Evolutionary conservation across 306 rosid species (phyloP), one percentile per base, ranked within the genome.

Genomic region (Pyrus bretschneideri): DNA sequence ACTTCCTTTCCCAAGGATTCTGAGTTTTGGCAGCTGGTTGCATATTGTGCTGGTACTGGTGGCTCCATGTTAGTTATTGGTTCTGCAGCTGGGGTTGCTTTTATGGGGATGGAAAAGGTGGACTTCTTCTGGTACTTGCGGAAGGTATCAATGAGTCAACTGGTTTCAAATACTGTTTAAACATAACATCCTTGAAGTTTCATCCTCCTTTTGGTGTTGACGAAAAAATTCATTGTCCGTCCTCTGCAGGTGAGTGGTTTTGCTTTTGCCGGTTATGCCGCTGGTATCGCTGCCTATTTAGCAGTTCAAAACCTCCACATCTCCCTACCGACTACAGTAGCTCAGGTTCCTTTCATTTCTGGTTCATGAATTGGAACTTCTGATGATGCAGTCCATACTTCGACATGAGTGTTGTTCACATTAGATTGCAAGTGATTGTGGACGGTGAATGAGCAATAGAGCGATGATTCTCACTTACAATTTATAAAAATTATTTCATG

Each of bases 91-190:
- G 99, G 99, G 81, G 97, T 90, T 71, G 97, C 99, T 55, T 90
- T 90, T 83, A 92, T 95, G 99, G 99, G 99, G 78, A 95, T 92
- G 99, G 99, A 95, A 83, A 95, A 89, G 78, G 97, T 95, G 82
- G 90, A 95, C 72, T 95, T 95, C 96, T 86, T 92, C 83, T 95
- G 99, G 97, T 95, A 91, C 87, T 81, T 95, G 2, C 82, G 87
- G 72, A 92, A 95, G 97, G 99, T 95, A 88, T 73, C 27, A 46
- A 51, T 22, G 3, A 13, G 9, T 51, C 27, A 23, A 51, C 40
- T 12, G 19, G 9, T 51, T 21, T 81, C 29, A 12, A 23, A 31
- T 71, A 30, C 10, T 2, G 19, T 5, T 3, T 49, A 46, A 2
- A 2, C 4, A 9, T 17, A 17, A 13, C n/a, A 9, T 63, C 33